Evolutionary conservation across 805 yeast genomes (phyloP).

Genomic region (Nakazawaea ishiwadae): DNA sequence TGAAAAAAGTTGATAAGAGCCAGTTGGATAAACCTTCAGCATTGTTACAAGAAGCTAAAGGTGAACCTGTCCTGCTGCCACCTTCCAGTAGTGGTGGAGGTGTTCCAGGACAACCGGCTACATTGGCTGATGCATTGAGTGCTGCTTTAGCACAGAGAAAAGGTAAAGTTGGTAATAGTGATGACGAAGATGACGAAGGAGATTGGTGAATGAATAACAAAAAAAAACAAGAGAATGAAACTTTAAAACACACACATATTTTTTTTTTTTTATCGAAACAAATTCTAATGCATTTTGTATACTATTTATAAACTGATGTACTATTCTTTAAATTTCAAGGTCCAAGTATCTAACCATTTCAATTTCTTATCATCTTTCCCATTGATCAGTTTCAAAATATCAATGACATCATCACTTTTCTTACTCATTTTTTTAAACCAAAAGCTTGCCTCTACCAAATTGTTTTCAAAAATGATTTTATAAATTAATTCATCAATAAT

Average conservation of each 20-base stretch:
- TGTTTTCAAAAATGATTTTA: constrained; percentile 42
- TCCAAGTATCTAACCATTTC: constrained; percentile 58
- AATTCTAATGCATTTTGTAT: not conserved
- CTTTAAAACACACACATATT: too few relatives aligned
- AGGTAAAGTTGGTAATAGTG: constrained; percentile 73
- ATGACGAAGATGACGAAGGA: constrained; percentile 77
- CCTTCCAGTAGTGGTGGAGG: constrained; percentile 33
- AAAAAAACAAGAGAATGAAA: not conserved
- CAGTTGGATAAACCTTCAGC: constrained; percentile 79
- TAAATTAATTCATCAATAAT: constrained; percentile 56
- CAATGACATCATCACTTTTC: constrained; percentile 25
- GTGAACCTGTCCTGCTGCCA: constrained; percentile 41
- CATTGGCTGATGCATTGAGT: constrained; percentile 82
- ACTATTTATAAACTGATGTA: too few relatives aligned
- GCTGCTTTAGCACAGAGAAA: constrained; percentile 82
- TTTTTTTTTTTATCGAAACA: not conserved
- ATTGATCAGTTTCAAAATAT: constrained; percentile 41
- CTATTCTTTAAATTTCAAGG: constrained; percentile 33
- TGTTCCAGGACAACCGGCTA: constrained; percentile 53
- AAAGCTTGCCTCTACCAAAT: constrained; percentile 32
- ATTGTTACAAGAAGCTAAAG: constrained; percentile 64
- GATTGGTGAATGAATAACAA: constrained; percentile 49
- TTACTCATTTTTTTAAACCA: constrained; percentile 19
- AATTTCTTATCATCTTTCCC: constrained; percentile 44
- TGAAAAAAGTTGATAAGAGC: constrained; percentile 77